Base-by-base conservation (phyloP, 345 rosid genomes). In the Turnera subulata region DNA sequence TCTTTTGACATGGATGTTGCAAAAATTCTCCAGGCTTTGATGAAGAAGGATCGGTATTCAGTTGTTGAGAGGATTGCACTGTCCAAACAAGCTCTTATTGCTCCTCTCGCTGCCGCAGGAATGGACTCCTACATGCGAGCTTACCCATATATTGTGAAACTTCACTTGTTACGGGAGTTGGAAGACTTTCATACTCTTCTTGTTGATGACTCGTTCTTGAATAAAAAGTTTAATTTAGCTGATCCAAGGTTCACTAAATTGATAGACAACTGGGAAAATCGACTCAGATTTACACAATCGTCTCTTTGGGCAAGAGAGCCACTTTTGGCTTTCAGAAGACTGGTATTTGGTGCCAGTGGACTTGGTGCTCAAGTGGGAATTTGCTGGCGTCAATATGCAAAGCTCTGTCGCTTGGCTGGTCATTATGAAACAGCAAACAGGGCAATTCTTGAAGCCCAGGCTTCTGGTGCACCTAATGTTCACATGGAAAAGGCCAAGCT, bases 71-170 rank as follows among this genome's bases (percentile, higher is more conserved):
- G 76, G 80, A 82, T 92, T 67, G 88, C 89, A 38, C 55, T 80
- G 40, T 92, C 97, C 46, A 92, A 83, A 78, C 96, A 92, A 77
- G 82, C 91, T 62, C 77, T 89, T 21, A 92, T 92, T 82, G 97
- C 97, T 68, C 97, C 98, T 69, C 82, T 92, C 69, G 97, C 97
- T 75, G 98, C 98, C 60, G 98, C 98, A 19, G 98, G 98, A 67
- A 92, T 92, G 98, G 98, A 92, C 71, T 92, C 98, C 26, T 89
- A 86, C 53, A 73, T 72, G 33, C 83, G 98, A 61, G 97, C 97
- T 58, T 92, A 92, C 73, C 98, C 98, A 17, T 81, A 80, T 72
- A 81, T 83, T 55, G 97, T 86, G 50, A 92, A 92, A 70, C 98
- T 92, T 67, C 97, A 89, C 82, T 64, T 89, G 72, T 77, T 92